A percentile compares a stretch with the other conserved stretches of the same genome.
These are phyloP conservation scores for Lenwebbia sp. DNA, from an alignment of 345 rosid species.

Conservation along the genomic window DNA sequence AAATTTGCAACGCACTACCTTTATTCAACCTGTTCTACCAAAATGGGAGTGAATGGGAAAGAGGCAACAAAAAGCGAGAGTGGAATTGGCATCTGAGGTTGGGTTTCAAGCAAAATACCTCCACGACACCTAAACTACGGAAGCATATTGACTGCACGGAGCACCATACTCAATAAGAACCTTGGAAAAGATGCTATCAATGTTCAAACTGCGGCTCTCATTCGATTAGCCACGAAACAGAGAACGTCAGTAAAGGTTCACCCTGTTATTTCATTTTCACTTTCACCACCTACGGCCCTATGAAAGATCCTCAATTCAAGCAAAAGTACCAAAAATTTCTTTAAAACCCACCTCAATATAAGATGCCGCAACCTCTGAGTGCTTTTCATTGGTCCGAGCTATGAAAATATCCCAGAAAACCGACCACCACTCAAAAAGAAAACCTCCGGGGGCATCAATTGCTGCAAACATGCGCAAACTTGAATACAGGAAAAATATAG, in stretches of 20 bases:
- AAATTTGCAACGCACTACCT: neutral
- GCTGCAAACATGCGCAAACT: conserved; percentile 30
- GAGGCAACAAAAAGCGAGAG: neutral
- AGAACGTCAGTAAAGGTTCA: neutral
- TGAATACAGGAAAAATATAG: neutral
- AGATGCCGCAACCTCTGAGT: conserved; percentile 97
- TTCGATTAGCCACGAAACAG: neutral
- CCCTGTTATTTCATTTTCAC: neutral
- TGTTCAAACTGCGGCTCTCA: neutral
- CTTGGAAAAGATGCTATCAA: neutral
- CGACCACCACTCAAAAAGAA: conserved; percentile 99
- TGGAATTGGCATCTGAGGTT: neutral
- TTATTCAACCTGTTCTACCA: neutral
- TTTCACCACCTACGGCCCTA: neutral
- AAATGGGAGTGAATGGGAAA: neutral
- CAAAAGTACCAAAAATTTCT: neutral
- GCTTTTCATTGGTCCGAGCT: conserved; percentile 97
- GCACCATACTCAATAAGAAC: neutral
- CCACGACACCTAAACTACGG: neutral
- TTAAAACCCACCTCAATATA: conserved; percentile 67
- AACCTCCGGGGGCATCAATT: conserved; percentile 98
- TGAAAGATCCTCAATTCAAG: neutral
- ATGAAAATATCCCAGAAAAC: conserved; percentile 99
- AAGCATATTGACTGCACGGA: neutral
- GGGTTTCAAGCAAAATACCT: neutral